Base-by-base conservation (phyloP, 768 basidiomycete species). In the Aureoboletus auriporus region DNA sequence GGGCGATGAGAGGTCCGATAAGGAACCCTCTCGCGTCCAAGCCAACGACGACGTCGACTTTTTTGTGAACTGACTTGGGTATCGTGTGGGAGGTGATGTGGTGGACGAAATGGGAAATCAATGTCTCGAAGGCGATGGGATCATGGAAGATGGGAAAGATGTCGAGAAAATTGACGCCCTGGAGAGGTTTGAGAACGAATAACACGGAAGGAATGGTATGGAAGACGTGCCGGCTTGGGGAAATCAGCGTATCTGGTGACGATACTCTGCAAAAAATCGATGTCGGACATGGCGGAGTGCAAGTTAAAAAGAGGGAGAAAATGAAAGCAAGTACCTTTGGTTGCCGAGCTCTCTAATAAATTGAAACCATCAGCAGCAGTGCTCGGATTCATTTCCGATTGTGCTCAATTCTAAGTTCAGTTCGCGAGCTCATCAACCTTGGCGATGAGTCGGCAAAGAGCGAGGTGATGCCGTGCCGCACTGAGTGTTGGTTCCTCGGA, bases 1-100 rank as follows among this genome's bases (percentile, higher is more conserved):
- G 70, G 5, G 96, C 96, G 58, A 99, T 80, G 56, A 93, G 79
- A 1, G 96, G 96, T 1, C 94, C 96, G 9, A 99, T 69, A 43
- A 99, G 78, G 74, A 99, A 99, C 12, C 96, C 96, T 47, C 96
- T 78, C 20, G 95, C 95, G 67, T 99, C 96, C 38, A 99, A 78
- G 29, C 90, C 96, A 47, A 99, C 92, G 55, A 99, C 78, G 44
- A 90, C 88, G 67, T 99, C 95, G 56, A 94, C 79, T 67, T 85
- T 92, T 54, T 77, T 78, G 43, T 69, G 69, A 4, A 78, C 71
- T 12, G 80, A 73, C 40, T 71, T 71, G 17, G 79, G 76, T 56
- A 93, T 74, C 8, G 87, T 91, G 50, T 82, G 71, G 23, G 89
- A 90, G 45, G 84, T 84, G 63, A 98, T 71, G 62, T 88, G 95